Conservation (phyloP, 2,329 filamentous ascomycete genomes). For the Hypoxylon sp. region DNA sequence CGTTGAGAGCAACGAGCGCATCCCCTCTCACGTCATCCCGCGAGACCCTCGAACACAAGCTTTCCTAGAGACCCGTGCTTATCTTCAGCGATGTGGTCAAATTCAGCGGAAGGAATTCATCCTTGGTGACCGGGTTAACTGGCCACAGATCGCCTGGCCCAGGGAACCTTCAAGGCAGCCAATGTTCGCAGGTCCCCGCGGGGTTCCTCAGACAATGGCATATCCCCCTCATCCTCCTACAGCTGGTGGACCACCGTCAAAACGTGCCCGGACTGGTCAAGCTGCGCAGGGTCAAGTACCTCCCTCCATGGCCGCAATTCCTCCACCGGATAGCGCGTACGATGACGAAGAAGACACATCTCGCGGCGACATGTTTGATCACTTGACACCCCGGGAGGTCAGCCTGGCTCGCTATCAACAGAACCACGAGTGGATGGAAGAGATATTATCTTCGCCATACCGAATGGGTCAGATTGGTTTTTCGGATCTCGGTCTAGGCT, state of each 20-base stretch:
- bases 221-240: conserved; percentile 68
- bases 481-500: conserved; percentile 87
- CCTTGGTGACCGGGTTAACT: conserved; percentile 88
- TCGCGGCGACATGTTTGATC: conserved; percentile 89
- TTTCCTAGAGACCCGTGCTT: conserved; percentile 73
- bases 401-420: conserved; percentile 89
- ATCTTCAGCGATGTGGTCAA: conserved; percentile 81
- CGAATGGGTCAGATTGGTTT: conserved; percentile 87
- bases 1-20: conserved; percentile 79
- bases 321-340: conserved; percentile 63
- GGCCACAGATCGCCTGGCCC: conserved; percentile 86
- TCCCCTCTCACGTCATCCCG: conserved; percentile 78
- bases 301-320: conserved; percentile 58
- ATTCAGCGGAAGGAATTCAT: conserved; percentile 94
- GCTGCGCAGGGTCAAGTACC: conserved; percentile 58
- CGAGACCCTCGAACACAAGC: conserved; percentile 73
- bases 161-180: conserved; percentile 66
- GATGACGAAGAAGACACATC: conserved; percentile 94
- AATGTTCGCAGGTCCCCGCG: conserved; percentile 64
- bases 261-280: conserved; percentile 66
- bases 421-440: conserved; percentile 99
- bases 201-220: conserved; percentile 72
- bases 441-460: conserved; percentile 93
- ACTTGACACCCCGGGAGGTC: conserved; percentile 89
- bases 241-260: conserved; percentile 67